Evolutionary conservation across 192 early-diverging fungal genomes (phyloP), one percentile per base, ranked within the genome.

Genomic region (Backusella mclennaniae): DNA sequence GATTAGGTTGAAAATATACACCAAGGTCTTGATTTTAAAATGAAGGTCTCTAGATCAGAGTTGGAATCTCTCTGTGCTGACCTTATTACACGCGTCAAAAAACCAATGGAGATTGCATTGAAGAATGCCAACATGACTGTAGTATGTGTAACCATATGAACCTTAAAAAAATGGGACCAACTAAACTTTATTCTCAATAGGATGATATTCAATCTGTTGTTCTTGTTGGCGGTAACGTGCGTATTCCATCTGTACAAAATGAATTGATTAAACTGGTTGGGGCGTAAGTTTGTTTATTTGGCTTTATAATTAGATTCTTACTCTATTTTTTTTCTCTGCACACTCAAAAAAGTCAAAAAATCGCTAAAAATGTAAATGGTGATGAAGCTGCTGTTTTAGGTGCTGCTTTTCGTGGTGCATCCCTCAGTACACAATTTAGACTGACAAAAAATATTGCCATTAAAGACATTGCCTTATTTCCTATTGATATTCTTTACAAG

Each of bases 341-440:
- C 33, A 33, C 9, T 23, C n/a, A 56, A 56, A 56, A 56, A 42
- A 90, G 89, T 39, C 90, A 90, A 67, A 95, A 95, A 82, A 91
- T 99, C 72, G 95, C 96, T 35, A 90, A 94, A 85, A 97, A 96
- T 73, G 90, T 99, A 49, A 98, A 99, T 76, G 93, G 87, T 46
- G 98, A 99, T 74, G 98, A 99, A 87, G 96, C 97, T 7, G 95
- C 94, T 39, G 97, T 96, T 39, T 82, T 95, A 76, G 94, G 94
- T 38, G 97, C 96, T 66, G 95, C 90, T 4, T 95, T 97, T 85
- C 89, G 90, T 67, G 95, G 92, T 36, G 98, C 98, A 3, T 86
- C 88, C 42, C 82, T 96, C 44, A 96, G 93, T 79, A 88, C 89
- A 75, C 92, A 93, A 78, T 98, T 98, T 87, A 89, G 90, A 76